phyloP scores from a whole-genome alignment of 1,284 basidiomycete species.

The Erythrobasidium hasegawianum region DNA sequence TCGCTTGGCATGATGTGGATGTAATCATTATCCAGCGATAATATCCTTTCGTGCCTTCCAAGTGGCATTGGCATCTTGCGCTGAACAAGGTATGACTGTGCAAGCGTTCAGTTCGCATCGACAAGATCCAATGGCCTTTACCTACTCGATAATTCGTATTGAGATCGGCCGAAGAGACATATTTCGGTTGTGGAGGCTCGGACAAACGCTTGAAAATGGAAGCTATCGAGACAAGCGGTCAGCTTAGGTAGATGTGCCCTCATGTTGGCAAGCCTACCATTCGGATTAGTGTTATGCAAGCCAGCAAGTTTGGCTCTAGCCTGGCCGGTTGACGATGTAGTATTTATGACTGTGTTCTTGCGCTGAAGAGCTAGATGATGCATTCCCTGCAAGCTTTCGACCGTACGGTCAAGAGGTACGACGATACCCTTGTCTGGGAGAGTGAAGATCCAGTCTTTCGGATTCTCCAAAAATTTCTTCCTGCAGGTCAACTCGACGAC shows the following conservation, averaged over 20 bases:
- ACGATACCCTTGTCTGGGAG: conserved; percentile 67
- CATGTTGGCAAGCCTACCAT: conserved; percentile 61
- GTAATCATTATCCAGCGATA: conserved; percentile 93
- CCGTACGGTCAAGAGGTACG: conserved; percentile 90
- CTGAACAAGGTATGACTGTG: conserved; percentile 89
- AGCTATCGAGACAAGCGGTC: conserved; percentile 54
- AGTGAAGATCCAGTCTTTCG: conserved; percentile 78
- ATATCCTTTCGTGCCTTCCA: conserved; percentile 79
- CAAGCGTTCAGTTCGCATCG: no score
- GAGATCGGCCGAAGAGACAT: conserved; percentile 53
- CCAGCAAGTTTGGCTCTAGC: conserved; percentile 50
- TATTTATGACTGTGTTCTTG: conserved; percentile 65
- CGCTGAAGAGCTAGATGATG: conserved; percentile 79
- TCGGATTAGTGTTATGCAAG: conserved; percentile 71
- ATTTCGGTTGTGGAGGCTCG: conserved; percentile 63
- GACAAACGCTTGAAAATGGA: conserved; percentile 84
- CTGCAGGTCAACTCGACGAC: conserved; percentile 71
- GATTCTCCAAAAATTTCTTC: conserved; percentile 59
- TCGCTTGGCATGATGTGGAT: conserved; percentile 72
- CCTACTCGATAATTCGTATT: conserved; percentile 73
- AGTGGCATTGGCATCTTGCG: conserved; percentile 88
- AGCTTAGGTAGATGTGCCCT: background rate
- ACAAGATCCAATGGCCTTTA: no score
- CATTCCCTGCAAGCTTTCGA: conserved; percentile 83
- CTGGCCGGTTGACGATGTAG: conserved; percentile 56